Evolutionary conservation across 306 rosid genomes (phyloP).

Genomic region (Cyclanthera cordifolia): DNA sequence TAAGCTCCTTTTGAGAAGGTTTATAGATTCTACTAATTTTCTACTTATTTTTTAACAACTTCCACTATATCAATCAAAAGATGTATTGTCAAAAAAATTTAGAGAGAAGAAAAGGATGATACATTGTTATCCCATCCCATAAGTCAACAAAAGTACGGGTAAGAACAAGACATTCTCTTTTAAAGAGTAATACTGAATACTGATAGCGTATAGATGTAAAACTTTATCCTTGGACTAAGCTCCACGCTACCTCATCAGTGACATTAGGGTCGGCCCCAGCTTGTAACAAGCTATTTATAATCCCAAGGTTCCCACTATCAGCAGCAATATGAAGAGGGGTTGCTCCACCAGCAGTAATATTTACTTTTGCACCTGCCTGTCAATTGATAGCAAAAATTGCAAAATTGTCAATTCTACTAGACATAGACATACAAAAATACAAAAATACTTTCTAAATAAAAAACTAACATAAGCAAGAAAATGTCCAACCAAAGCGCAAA

Average conservation of each 20-base stretch:
- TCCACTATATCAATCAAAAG: background rate
- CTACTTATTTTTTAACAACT: background rate
- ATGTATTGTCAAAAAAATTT: background rate
- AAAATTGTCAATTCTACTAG: background rate
- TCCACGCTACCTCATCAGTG: slow-evolving; percentile 53
- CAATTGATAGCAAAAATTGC: slow-evolving; percentile 18
- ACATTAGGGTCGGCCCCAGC: slow-evolving; percentile 84
- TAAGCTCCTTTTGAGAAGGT: background rate
- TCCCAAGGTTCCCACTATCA: slow-evolving; percentile 53
- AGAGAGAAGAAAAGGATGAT: background rate
- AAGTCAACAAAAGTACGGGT: background rate
- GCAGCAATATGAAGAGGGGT: slow-evolving; percentile 88
- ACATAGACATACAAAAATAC: background rate
- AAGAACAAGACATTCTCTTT: background rate
- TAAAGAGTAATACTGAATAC: background rate
- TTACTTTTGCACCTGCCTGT: slow-evolving; percentile 81
- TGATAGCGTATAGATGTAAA: background rate
- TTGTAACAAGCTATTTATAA: slow-evolving; percentile 51
- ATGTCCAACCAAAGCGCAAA: background rate
- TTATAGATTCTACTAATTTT: background rate
- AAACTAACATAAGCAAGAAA: background rate
- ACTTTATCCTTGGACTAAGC: background rate
- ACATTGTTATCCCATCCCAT: background rate
- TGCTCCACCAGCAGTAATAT: slow-evolving; percentile 86
- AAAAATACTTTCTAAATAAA: background rate